A percentile compares a stretch with the other conserved stretches of the same genome.
Evolutionary conservation across 1,284 basidiomycete species (phyloP).

Genomic region (Phylloboletellus chloephorus): DNA sequence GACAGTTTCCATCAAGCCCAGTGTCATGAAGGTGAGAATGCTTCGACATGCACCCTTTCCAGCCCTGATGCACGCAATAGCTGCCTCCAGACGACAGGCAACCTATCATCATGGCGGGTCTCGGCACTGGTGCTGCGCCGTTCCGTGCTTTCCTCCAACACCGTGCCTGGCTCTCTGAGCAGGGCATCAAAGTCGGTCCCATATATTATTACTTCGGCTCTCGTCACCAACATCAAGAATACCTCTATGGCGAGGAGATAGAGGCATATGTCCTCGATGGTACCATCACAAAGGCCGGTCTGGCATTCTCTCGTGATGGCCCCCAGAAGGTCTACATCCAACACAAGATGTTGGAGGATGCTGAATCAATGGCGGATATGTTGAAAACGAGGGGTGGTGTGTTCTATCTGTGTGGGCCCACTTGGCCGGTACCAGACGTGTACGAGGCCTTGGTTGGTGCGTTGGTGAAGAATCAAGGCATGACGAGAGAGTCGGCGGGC

Average conservation of each 20-base stretch:
- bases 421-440: constrained; percentile 98
- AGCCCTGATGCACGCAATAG: constrained; percentile 35
- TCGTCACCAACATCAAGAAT: constrained; percentile 90
- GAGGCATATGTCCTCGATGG: constrained; percentile 80
- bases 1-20: constrained; percentile 96
- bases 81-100: constrained; percentile 81
- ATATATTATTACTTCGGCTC: constrained; percentile 98
- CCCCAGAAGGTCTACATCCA: constrained; percentile 96
- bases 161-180: constrained; percentile 75
- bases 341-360: constrained; percentile 95
- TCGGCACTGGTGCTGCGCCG: constrained; percentile 96
- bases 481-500: constrained; percentile 67
- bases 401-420: constrained; percentile 97
- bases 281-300: constrained; percentile 82
- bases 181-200: constrained; percentile 81
- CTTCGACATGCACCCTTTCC: neutral
- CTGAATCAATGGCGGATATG: constrained; percentile 69
- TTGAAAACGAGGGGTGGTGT: constrained; percentile 69
- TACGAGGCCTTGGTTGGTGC: constrained; percentile 87
- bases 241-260: constrained; percentile 92
- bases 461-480: constrained; percentile 67
- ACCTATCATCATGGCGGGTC: constrained; percentile 97
- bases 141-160: constrained; percentile 99
- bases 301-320: constrained; percentile 95
- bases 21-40: constrained; percentile 90